Conservation (phyloP, 805 yeast genomes). For the Komagataella populi region DNA sequence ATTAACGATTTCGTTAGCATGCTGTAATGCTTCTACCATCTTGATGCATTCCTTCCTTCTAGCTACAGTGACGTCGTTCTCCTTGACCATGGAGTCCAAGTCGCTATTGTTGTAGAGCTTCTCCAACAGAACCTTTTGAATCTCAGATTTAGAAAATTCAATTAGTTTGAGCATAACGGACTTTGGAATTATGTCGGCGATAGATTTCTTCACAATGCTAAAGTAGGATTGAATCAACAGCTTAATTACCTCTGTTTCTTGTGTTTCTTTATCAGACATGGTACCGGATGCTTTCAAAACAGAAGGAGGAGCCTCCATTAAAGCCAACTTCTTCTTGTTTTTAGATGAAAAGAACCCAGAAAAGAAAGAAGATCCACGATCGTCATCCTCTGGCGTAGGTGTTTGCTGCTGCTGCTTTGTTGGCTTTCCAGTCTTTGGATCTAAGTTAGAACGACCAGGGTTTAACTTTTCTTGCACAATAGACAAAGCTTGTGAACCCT, state of each 20-base stretch:
- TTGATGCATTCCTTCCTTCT: conserved; percentile 89
- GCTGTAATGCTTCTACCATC: conserved; percentile 53
- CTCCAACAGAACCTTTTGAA: conserved; percentile 82
- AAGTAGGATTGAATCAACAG: conserved; percentile 82
- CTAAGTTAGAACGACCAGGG: conserved; percentile 65
- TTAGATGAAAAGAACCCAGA: conserved; percentile 91
- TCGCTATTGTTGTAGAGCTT: conserved; percentile 70
- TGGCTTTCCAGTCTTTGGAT: conserved; percentile 85
- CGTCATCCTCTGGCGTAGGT: conserved; percentile 25
- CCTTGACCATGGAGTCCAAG: conserved; percentile 70
- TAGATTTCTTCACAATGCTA: conserved; percentile 84
- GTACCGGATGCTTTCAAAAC: conserved; percentile 86
- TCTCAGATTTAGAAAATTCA: conserved; percentile 68
- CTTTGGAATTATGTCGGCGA: conserved; percentile 89
- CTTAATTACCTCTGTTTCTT: conserved; percentile 96
- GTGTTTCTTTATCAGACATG: conserved; percentile 88
- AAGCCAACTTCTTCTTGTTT: conserved; percentile 85
- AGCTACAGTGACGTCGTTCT: conserved; percentile 85
- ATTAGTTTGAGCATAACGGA: conserved; percentile 90
- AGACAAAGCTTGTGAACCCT: conserved; percentile 91
- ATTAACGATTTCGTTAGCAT: conserved; percentile 41
- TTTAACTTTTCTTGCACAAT: conserved; percentile 82
- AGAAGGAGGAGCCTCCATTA: conserved; percentile 96
- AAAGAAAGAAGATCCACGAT: conserved; percentile 67
- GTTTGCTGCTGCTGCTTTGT: conserved; percentile 26